phyloP scores from a whole-genome alignment of 352 stramenopile species.

The Phytophthora lateralis region DNA sequence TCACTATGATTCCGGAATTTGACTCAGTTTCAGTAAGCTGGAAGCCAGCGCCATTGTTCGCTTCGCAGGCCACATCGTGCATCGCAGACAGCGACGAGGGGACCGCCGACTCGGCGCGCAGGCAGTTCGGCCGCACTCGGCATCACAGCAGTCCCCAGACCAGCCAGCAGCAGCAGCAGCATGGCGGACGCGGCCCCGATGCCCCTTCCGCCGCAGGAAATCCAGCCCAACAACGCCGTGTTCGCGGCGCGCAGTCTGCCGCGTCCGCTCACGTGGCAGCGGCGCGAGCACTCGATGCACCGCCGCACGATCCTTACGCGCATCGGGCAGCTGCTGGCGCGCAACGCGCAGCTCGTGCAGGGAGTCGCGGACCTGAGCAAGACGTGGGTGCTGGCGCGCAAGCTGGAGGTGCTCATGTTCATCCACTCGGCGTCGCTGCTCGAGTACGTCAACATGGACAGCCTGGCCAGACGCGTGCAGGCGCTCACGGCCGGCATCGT shows the following conservation, averaged over 20 bases:
- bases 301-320: constrained; percentile 69
- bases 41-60: constrained; percentile 6
- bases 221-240: constrained; percentile 79
- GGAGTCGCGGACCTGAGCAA: constrained; percentile 36
- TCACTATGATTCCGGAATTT: constrained; percentile 5
- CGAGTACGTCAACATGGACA: constrained; percentile 85
- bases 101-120: constrained; percentile 14
- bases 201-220: constrained; percentile 59
- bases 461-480: constrained; percentile 77
- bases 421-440: constrained; percentile 82
- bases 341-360: constrained; percentile 53
- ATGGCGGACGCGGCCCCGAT: constrained; percentile 29
- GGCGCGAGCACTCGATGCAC: constrained; percentile 69
- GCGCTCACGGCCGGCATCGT: constrained; percentile 80
- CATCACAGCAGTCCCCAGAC: too few species aligned
- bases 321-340: constrained; percentile 66
- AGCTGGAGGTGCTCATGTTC: constrained; percentile 85
- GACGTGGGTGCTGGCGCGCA: constrained; percentile 78
- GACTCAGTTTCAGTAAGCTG: not conserved
- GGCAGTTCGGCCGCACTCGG: constrained; percentile 9
- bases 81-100: too few species aligned
- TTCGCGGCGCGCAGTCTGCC: constrained; percentile 71
- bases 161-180: not conserved
- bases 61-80: constrained; percentile 10
- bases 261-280: constrained; percentile 85